A percentile compares a stretch with the other conserved stretches of the same genome.
Evolutionary conservation across 345 rosid genomes (phyloP).

Genomic region (Eucalyptus pumila): DNA sequence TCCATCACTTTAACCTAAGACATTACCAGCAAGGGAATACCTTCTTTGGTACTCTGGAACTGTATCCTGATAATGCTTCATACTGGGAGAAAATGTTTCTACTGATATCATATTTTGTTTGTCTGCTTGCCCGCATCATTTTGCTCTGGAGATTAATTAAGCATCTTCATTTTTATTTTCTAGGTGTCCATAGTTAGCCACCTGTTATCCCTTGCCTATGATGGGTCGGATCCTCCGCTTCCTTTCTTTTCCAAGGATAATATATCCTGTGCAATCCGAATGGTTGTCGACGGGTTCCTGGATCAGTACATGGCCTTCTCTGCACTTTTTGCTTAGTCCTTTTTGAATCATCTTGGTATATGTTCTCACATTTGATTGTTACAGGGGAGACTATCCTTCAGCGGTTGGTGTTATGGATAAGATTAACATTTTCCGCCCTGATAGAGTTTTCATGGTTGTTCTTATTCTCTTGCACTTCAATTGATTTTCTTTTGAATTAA

Average conservation of each 20-base stretch:
- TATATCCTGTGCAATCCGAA: constrained; percentile 47
- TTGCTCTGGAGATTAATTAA: not conserved
- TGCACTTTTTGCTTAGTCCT: not conserved
- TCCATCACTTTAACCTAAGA: not conserved
- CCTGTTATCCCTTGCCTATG: constrained; percentile 57
- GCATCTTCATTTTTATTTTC: not conserved
- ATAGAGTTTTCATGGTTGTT: constrained; percentile 86
- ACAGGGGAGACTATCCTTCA: constrained; percentile 36
- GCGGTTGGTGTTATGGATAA: constrained; percentile 50
- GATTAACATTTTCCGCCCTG: constrained; percentile 81
- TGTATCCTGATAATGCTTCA: not conserved
- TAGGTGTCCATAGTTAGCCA: constrained; percentile 87
- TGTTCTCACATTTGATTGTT: constrained; percentile 8
- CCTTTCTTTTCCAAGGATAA: constrained; percentile 63
- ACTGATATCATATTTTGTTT: not conserved
- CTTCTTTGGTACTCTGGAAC: not conserved
- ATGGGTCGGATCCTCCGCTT: constrained; percentile 45
- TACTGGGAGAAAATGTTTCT: not conserved
- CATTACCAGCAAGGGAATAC: not conserved
- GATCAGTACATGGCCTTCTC: constrained; percentile 39
- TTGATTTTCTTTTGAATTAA: not conserved
- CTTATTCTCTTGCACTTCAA: not conserved
- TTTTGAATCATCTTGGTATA: not conserved
- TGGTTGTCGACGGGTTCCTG: constrained; percentile 88
- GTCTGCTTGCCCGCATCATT: not conserved